These are phyloP conservation scores for Astrothelium subdiscretum DNA, from an alignment of 495 filamentous ascomycete genomes.

Conservation along the genomic window DNA sequence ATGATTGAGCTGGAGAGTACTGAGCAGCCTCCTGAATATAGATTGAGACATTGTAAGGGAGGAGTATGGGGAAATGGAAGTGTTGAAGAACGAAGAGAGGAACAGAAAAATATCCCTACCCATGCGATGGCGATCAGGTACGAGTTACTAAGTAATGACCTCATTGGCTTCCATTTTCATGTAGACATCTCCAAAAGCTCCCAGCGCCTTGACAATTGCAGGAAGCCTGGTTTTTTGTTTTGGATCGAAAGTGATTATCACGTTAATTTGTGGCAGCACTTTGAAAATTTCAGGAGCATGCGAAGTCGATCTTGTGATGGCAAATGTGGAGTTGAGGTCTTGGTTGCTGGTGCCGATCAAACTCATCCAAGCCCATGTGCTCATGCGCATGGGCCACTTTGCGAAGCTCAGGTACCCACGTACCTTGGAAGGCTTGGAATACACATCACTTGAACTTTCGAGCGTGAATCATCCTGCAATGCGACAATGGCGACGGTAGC, in stretches of 20 bases:
- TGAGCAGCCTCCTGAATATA: constrained; percentile 5
- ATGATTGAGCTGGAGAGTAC: constrained; percentile 12
- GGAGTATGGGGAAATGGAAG: background rate
- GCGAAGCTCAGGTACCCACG: background rate
- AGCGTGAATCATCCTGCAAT: background rate
- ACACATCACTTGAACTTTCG: background rate
- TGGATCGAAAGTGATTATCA: background rate
- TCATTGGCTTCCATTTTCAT: background rate
- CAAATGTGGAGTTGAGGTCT: background rate
- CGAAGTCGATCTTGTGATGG: background rate
- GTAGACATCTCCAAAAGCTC: background rate
- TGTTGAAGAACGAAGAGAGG: background rate
- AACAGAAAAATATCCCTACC: background rate
- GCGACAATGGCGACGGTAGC: background rate
- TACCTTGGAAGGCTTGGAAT: too few relatives aligned
- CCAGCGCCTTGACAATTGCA: background rate
- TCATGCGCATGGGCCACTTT: background rate
- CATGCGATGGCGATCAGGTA: background rate
- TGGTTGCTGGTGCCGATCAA: background rate
- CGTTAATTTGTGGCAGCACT: background rate
- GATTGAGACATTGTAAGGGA: background rate
- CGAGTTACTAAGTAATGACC: background rate
- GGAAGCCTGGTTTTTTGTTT: background rate
- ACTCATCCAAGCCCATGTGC: background rate
- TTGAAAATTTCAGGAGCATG: background rate